A percentile compares a stretch with the other conserved stretches of the same genome.
Conservation (phyloP, 768 basidiomycete species). For the Tubosaeta brunneosetosa region DNA sequence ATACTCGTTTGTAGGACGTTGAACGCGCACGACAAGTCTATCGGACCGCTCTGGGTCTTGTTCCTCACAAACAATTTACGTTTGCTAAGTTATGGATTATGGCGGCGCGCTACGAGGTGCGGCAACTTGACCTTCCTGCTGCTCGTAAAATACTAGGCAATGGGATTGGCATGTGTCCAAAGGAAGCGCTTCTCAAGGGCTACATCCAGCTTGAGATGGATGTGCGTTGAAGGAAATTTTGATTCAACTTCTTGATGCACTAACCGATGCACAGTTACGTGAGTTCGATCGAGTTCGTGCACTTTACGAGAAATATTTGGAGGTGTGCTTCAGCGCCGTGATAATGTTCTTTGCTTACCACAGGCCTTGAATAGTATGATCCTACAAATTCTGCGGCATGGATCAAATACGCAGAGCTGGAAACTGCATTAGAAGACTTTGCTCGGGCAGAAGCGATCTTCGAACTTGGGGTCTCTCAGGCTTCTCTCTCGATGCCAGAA, state of each 20-base stretch:
- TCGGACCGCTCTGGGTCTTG: slow-evolving; percentile 80
- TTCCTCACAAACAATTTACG: slow-evolving; percentile 95
- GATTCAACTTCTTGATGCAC: neutral
- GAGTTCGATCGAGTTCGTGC: slow-evolving; percentile 93
- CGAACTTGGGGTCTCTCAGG: slow-evolving; percentile 83
- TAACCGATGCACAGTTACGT: slow-evolving; percentile 53
- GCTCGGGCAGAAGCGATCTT: slow-evolving; percentile 89
- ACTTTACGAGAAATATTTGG: slow-evolving; percentile 91
- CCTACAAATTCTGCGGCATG: slow-evolving; percentile 88
- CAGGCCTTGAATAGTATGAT: slow-evolving; percentile 54
- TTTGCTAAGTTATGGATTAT: slow-evolving; percentile 96
- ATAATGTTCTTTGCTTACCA: neutral
- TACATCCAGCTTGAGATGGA: slow-evolving; percentile 94
- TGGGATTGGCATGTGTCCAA: slow-evolving; percentile 93
- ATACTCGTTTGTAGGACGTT: slow-evolving; percentile 55
- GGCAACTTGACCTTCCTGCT: slow-evolving; percentile 72
- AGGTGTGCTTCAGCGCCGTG: slow-evolving; percentile 43
- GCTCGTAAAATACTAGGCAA: slow-evolving; percentile 88
- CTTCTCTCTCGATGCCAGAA: slow-evolving; percentile 91
- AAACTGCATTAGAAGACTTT: slow-evolving; percentile 82
- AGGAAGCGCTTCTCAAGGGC: slow-evolving; percentile 91
- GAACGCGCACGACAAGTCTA: slow-evolving; percentile 86
- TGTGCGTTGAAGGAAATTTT: slow-evolving; percentile 37
- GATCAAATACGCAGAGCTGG: slow-evolving; percentile 95
- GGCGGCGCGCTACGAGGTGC: slow-evolving; percentile 89